phyloP scores from a whole-genome alignment of 2,329 filamentous ascomycete species.

The Elsinoe perseae region DNA sequence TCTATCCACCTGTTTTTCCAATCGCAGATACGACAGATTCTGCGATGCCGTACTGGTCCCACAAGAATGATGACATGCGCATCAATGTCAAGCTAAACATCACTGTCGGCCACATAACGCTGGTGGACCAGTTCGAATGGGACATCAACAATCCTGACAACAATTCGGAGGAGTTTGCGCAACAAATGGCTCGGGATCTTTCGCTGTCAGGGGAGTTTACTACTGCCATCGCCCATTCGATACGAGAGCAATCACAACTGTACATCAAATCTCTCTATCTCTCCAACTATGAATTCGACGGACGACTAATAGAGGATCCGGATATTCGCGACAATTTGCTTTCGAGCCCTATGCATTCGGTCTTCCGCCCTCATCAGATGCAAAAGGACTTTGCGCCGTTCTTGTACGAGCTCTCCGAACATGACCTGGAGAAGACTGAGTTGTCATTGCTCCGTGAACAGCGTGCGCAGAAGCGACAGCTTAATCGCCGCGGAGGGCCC shows the following conservation, averaged over 20 bases:
- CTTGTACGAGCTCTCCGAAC: conserved; percentile 86
- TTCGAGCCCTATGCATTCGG: conserved; percentile 68
- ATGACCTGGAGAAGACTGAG: conserved; percentile 82
- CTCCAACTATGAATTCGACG: conserved; percentile 89
- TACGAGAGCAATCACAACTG: conserved; percentile 88
- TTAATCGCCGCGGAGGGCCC: conserved; percentile 86
- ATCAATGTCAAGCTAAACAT: conserved; percentile 94
- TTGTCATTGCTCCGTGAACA: conserved; percentile 90
- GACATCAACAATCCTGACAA: conserved; percentile 94
- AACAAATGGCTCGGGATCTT: conserved; percentile 79
- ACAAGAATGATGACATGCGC: conserved; percentile 99
- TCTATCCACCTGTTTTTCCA: conserved; percentile 83
- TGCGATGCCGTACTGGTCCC: conserved; percentile 80
- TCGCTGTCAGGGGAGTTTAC: conserved; percentile 92
- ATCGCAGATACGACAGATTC: conserved; percentile 87
- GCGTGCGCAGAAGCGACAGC: conserved; percentile 85
- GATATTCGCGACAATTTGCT: conserved; percentile 82
- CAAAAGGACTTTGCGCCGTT: conserved; percentile 93
- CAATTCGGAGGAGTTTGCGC: conserved; percentile 88
- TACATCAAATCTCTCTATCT: conserved; percentile 92
- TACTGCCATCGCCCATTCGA: conserved; percentile 94
- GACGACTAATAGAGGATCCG: conserved; percentile 82
- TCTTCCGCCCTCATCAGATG: conserved; percentile 84
- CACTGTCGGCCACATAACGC: conserved; percentile 86
- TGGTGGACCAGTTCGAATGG: conserved; percentile 98